Conservation (phyloP, 306 rosid species). For the Lathyrus oleraceus region DNA sequence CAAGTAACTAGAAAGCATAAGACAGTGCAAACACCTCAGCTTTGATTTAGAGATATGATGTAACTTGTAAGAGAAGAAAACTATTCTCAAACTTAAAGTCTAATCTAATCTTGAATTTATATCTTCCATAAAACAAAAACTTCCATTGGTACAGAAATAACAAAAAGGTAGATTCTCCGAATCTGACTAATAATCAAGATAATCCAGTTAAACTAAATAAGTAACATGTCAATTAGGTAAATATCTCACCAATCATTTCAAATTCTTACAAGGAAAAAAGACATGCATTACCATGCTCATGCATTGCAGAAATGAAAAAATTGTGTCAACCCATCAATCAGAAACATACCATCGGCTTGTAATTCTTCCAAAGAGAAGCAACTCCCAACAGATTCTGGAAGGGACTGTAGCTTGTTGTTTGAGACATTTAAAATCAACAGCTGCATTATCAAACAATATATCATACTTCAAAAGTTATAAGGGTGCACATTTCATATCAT, state of each 20-base stretch:
- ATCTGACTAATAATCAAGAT: conserved; percentile 2
- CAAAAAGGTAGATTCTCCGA: background rate
- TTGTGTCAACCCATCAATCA: conserved; percentile 1
- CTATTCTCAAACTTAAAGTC: background rate
- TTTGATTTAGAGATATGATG: conserved; percentile 20
- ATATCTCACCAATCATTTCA: conserved; percentile 4
- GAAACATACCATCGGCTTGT: conserved; percentile 78
- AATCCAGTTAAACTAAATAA: conserved; percentile 7
- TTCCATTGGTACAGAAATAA: conserved; percentile 27
- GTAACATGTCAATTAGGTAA: background rate
- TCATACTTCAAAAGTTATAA: conserved; percentile 37
- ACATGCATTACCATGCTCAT: conserved; percentile 29
- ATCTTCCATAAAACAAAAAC: conserved; percentile 10
- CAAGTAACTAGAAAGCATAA: conserved; percentile 9
- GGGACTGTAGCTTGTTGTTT: conserved; percentile 72
- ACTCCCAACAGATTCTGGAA: conserved; percentile 95
- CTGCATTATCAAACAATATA: conserved; percentile 58
- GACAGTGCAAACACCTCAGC: background rate
- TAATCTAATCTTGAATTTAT: conserved; percentile 11
- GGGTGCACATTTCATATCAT: conserved; percentile 6
- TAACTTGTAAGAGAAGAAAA: conserved; percentile 7
- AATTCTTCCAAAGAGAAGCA: conserved; percentile 96
- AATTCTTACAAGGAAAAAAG: conserved; percentile 16
- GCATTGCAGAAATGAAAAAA: conserved; percentile 24
- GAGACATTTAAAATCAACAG: conserved; percentile 77